Percentiles rank a stretch among this genome's conserved stretches.
phyloP scores from a whole-genome alignment of 495 filamentous ascomycete species.

The Tuber aestivum region DNA sequence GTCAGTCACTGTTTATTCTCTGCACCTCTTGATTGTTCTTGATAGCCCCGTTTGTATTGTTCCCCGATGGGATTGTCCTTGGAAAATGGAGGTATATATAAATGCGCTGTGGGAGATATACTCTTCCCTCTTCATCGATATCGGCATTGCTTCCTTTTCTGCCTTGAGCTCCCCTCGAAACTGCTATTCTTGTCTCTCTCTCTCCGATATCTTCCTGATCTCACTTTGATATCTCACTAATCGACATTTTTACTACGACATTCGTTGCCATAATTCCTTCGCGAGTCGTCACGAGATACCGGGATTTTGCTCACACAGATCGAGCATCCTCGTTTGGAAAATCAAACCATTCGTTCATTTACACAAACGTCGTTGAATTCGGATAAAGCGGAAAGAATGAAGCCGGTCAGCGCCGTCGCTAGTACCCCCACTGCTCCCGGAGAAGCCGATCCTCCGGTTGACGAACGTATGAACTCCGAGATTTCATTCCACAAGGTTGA shows the following conservation, averaged over 20 bases:
- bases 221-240: no score
- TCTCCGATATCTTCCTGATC: background rate
- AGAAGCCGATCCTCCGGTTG: background rate
- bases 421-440: background rate
- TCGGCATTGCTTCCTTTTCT: background rate
- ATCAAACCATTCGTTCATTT: background rate
- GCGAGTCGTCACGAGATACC: background rate
- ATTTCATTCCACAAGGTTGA: background rate
- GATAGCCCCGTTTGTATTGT: background rate
- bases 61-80: background rate
- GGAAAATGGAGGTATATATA: background rate
- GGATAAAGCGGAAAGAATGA: background rate
- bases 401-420: background rate
- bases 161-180: background rate
- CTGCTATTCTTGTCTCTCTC: background rate
- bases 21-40: background rate
- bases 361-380: background rate
- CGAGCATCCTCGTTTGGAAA: background rate
- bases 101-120: background rate
- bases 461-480: background rate
- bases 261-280: background rate
- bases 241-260: background rate
- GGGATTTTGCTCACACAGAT: background rate
- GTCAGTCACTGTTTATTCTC: background rate
- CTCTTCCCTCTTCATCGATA: background rate